A percentile compares a stretch with the other conserved stretches of the same genome.
Conservation (phyloP, 1,284 basidiomycete genomes). For the Boletus chippewaensis region DNA sequence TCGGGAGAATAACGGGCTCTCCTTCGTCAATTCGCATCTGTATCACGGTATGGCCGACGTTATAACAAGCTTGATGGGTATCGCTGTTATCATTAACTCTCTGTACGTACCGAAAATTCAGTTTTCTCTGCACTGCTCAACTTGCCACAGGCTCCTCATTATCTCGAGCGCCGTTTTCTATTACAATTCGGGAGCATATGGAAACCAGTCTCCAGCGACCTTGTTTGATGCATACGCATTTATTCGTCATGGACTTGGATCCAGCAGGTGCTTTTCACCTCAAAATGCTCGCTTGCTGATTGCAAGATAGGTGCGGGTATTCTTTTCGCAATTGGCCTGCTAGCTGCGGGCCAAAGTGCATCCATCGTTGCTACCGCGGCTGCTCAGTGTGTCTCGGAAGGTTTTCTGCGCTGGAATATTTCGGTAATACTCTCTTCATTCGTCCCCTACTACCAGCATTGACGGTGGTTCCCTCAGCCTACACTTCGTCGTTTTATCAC, state of each 20-base stretch:
- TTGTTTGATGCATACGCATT: slow-evolving; percentile 79
- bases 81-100: slow-evolving; percentile 85
- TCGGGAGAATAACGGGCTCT: slow-evolving; percentile 59
- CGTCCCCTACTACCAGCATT: background rate
- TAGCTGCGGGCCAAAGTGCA: slow-evolving; percentile 87
- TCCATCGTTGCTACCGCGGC: slow-evolving; percentile 90
- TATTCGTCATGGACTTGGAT: slow-evolving; percentile 60
- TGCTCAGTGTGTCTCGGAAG: slow-evolving; percentile 90
- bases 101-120: slow-evolving; percentile 40
- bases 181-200: slow-evolving; percentile 39
- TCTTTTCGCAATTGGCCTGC: slow-evolving; percentile 80
- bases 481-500: slow-evolving; percentile 79
- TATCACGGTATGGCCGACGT: slow-evolving; percentile 71
- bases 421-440: slow-evolving; percentile 49
- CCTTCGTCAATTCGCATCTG: slow-evolving; percentile 71
- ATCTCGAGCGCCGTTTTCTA: slow-evolving; percentile 71
- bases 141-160: slow-evolving; percentile 53
- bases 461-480: slow-evolving; percentile 44
- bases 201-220: slow-evolving; percentile 51
- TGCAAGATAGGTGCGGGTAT: slow-evolving; percentile 56
- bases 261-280: slow-evolving; percentile 41
- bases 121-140: slow-evolving; percentile 1
- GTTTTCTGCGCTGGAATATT: slow-evolving; percentile 87
- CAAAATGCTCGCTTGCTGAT: slow-evolving; percentile 18
- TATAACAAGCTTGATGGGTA: slow-evolving; percentile 61